These are phyloP conservation scores for Aphanoascus verrucosus DNA, from an alignment of 2,329 filamentous ascomycete genomes.

Conservation along the genomic window DNA sequence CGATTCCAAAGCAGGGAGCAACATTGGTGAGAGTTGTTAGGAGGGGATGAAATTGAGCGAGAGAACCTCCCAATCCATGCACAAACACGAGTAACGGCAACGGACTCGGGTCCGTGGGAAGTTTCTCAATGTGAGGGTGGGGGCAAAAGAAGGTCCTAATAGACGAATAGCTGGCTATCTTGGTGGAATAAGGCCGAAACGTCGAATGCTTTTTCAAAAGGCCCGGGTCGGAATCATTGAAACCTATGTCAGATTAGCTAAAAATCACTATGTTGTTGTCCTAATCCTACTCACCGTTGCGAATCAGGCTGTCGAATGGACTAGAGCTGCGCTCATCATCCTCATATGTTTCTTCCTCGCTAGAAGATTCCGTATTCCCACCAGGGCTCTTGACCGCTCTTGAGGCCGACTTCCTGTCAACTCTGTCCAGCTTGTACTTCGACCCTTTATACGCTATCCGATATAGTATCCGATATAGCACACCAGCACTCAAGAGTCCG, in stretches of 20 bases:
- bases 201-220: slow-evolving; percentile 67
- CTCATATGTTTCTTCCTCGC: slow-evolving; percentile 5
- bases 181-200: slow-evolving; percentile 61
- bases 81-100: slow-evolving; percentile 82
- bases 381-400: neutral
- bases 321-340: neutral
- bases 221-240: slow-evolving; percentile 56
- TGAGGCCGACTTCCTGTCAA: neutral
- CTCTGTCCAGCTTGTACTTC: neutral
- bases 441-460: no score
- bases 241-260: slow-evolving; percentile 5
- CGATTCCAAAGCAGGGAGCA: slow-evolving; percentile 75
- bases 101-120: slow-evolving; percentile 61
- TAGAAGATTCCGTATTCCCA: slow-evolving; percentile 6
- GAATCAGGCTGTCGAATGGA: slow-evolving; percentile 4
- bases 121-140: slow-evolving; percentile 70
- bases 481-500: neutral
- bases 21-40: slow-evolving; percentile 71
- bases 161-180: slow-evolving; percentile 56
- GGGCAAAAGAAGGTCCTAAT: slow-evolving; percentile 74
- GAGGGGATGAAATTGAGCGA: slow-evolving; percentile 75
- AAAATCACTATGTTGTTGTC: neutral
- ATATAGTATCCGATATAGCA: neutral
- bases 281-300: neutral
- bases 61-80: slow-evolving; percentile 85